Evolutionary conservation across 768 basidiomycete genomes (phyloP), one percentile per base, ranked within the genome.

Genomic region (Artomyces pyxidatus): DNA sequence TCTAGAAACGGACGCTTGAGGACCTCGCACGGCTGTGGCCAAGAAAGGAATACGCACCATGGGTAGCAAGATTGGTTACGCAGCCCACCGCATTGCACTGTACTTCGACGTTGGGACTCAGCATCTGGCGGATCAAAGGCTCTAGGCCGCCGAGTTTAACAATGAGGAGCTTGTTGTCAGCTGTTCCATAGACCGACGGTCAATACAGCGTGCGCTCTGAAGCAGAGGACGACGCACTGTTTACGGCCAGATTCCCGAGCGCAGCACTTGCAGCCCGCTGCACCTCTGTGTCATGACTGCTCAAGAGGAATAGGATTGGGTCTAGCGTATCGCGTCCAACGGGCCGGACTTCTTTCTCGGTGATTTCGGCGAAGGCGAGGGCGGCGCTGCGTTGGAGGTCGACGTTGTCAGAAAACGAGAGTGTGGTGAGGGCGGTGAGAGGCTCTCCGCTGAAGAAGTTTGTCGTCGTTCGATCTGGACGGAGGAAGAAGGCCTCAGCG

Each of bases 1-100:
- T 99, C 94, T 96, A 54, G 56, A 45, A 50, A 45, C 54, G 22
- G 44, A 8, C 19, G 35, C n/a, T 6, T 48, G 38, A 46, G 43
- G 27, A 57, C 42, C 14, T 27, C 29, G 17, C 22, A 22, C 10
- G 19, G 37, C 35, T 27, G 37, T n/a, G 29, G n/a, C 12, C 23
- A 17, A 12, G 50, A 28, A 41, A 38, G 5, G 52, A 47, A 46
- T 23, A 65, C 81, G 47, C 50, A 95, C 94, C 95, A 69, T 98
- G 95, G 1, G 95, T 99, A 12, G 96, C 96, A 38, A 99, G 77
- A 65, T 99, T 99, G 16, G 96, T 99, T 44, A 99, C 92, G 63
- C 96, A 99, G 28, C 96, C 96, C 22, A 99, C 96, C 25, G 96
- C 96, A 63, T 99, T 99, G 72, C 96, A 99, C 67, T 98, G 96